A percentile compares a stretch with the other conserved stretches of the same genome.
Conservation (phyloP, 2,329 filamentous ascomycete species). For the Pseudopyrenochaeta lycopersici region DNA sequence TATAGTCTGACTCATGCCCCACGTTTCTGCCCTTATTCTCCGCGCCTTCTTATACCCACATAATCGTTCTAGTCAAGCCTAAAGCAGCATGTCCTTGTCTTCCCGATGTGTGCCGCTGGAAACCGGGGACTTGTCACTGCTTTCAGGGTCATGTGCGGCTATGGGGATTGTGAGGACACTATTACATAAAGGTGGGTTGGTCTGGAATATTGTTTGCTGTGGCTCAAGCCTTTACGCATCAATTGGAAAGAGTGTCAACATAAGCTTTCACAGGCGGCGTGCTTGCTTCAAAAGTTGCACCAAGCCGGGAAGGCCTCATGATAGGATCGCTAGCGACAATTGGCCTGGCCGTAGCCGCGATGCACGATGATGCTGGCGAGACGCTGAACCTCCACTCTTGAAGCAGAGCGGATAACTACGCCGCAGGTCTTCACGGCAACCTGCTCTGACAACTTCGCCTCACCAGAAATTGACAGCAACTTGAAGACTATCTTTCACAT, state of each 20-base stretch:
- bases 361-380: conserved; percentile 13
- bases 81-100: conserved; percentile 19
- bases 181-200: conserved; percentile 31
- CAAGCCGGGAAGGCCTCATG: conserved; percentile 2
- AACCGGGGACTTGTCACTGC: conserved; percentile 37
- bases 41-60: conserved; percentile 13
- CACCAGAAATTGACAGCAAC: background rate
- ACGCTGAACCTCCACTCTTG: conserved; percentile 12
- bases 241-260: background rate
- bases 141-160: conserved; percentile 36
- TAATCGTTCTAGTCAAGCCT: conserved; percentile 3
- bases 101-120: conserved; percentile 42
- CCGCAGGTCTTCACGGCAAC: conserved; percentile 2
- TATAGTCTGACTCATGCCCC: conserved; percentile 8
- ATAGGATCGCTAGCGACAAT: conserved; percentile 3
- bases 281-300: conserved; percentile 3
- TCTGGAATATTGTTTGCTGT: conserved; percentile 3
- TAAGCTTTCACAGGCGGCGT: conserved; percentile 1
- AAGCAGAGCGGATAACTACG: background rate
- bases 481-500: conserved; percentile 3
- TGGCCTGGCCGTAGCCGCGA: conserved; percentile 1
- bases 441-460: conserved; percentile 1
- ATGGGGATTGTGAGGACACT: conserved; percentile 18
- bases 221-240: conserved; percentile 1
- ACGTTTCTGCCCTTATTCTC: conserved; percentile 13